These are phyloP conservation scores for Blastobotrys raffinosifermentans DNA, from an alignment of 1,139 yeast genomes.

Conservation along the genomic window DNA sequence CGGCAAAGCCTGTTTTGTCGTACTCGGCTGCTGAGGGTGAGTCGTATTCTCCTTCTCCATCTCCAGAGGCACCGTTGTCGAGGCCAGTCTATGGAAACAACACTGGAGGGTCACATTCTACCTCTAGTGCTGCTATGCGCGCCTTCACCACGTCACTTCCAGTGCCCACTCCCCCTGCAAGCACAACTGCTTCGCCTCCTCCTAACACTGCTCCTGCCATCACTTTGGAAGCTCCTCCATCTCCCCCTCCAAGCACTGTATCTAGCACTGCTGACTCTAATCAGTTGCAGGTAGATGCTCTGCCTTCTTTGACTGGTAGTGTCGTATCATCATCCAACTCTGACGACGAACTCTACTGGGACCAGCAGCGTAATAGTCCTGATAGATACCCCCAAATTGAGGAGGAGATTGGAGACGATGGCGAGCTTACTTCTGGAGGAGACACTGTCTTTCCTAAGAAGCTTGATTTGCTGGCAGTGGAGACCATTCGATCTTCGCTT, in stretches of 20 bases:
- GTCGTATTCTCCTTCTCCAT: conserved; percentile 8
- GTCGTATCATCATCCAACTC: conserved; percentile 9
- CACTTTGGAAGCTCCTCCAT: background rate
- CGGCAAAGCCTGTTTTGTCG: conserved; percentile 18
- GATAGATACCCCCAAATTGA: conserved; percentile 1
- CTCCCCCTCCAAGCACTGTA: conserved; percentile 4
- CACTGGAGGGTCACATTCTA: background rate
- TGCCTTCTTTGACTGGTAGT: conserved; percentile 23
- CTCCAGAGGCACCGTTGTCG: no score
- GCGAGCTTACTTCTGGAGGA: conserved; percentile 28
- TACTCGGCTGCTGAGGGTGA: conserved; percentile 26
- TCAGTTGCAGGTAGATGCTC: conserved; percentile 7
- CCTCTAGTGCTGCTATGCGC: conserved; percentile 3
- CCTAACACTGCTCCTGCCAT: conserved; percentile 5
- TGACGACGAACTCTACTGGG: conserved; percentile 9
- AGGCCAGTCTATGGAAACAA: no score
- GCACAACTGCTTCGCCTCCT: conserved; percentile 4
- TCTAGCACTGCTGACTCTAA: conserved; percentile 4
- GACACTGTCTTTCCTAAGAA: conserved; percentile 35
- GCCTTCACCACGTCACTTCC: conserved; percentile 2
- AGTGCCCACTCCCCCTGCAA: background rate
- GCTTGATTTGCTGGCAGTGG: conserved; percentile 31
- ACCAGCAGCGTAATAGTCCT: conserved; percentile 8
- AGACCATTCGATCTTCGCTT: conserved; percentile 32
- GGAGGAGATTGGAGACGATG: conserved; percentile 12